phyloP scores from a whole-genome alignment of 1,284 basidiomycete genomes.

The Puccinia horiana region DNA sequence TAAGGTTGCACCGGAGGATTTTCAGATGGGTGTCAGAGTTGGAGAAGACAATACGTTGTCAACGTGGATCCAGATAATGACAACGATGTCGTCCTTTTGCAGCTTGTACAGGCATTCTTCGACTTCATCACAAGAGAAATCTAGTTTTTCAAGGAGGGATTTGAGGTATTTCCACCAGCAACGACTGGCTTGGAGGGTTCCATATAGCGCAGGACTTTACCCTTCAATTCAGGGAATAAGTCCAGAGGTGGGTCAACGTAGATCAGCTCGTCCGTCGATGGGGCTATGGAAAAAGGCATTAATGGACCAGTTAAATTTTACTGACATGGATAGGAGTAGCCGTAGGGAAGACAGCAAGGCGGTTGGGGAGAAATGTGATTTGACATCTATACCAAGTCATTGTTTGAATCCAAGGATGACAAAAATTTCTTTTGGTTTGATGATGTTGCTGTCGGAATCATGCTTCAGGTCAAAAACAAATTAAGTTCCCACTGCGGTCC shows the following conservation, averaged over 20 bases:
- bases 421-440: background rate
- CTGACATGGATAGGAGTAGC: too few relatives aligned
- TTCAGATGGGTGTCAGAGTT: background rate
- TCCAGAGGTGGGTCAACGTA: background rate
- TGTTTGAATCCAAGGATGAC: background rate
- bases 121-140: background rate
- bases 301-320: too few relatives aligned
- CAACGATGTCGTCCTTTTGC: background rate
- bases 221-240: background rate
- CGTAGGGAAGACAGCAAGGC: too few relatives aligned
- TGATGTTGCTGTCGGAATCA: background rate
- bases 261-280: too few relatives aligned
- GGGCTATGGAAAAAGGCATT: too few relatives aligned
- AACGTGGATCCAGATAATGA: conserved; percentile 11
- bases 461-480: conserved; percentile 11
- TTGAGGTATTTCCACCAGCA: too few relatives aligned
- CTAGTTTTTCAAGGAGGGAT: too few relatives aligned
- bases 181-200: too few relatives aligned
- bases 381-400: background rate
- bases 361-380: too few relatives aligned
- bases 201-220: too few relatives aligned
- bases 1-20: background rate
- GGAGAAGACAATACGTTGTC: background rate
- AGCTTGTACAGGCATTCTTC: background rate
- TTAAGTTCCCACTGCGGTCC: background rate